A percentile compares a stretch with the other conserved stretches of the same genome.
Evolutionary conservation across 257 asterid genomes (phyloP).

Genomic region (Nicotiana paniculata): DNA sequence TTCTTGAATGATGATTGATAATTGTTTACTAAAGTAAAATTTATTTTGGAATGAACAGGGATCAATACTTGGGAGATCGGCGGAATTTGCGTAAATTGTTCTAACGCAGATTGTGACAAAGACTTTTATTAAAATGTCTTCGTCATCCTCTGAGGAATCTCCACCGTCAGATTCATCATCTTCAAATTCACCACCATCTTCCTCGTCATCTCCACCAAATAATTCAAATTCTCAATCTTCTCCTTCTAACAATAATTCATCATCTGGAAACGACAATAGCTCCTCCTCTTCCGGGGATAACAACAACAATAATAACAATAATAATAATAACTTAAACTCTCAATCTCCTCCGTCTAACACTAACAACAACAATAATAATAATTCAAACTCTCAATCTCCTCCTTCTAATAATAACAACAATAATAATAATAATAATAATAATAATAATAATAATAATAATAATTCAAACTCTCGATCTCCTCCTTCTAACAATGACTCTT

Average conservation of each 20-base stretch:
- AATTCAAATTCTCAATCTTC: background rate
- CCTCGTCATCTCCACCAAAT: conserved; percentile 5
- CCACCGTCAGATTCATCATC: background rate
- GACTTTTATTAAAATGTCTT: conserved; percentile 7
- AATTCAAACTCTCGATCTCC: background rate
- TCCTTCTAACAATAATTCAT: background rate
- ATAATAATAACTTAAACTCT: background rate
- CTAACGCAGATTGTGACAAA: background rate
- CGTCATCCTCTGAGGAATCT: conserved; percentile 1
- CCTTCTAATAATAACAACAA: background rate
- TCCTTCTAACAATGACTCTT: background rate
- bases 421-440: background rate
- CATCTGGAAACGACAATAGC: background rate
- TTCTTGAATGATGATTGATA: background rate
- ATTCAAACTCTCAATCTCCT: background rate
- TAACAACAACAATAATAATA: background rate
- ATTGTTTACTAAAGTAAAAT: background rate
- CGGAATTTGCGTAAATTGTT: background rate
- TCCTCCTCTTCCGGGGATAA: background rate
- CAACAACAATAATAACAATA: background rate
- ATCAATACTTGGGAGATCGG: conserved; percentile 6
- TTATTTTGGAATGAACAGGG: background rate
- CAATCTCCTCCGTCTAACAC: too few relatives aligned
- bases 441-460: background rate
- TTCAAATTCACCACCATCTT: background rate